These are phyloP conservation scores for Arachis monticola DNA, from an alignment of 331 rosid genomes.

Conservation along the genomic window DNA sequence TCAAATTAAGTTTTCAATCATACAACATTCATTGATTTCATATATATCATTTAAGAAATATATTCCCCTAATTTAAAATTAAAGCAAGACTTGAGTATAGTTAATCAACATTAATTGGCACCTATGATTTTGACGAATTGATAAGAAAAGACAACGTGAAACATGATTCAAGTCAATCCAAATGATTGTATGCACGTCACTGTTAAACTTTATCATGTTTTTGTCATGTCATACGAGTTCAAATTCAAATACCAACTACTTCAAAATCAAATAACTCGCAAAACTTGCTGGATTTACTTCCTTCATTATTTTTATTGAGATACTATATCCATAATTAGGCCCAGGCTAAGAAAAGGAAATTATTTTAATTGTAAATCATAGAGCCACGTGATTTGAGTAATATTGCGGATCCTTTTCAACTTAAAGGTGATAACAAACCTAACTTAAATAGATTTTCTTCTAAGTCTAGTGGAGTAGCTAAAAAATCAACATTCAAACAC, in stretches of 20 bases:
- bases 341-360: background rate
- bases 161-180: background rate
- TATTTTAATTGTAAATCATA: background rate
- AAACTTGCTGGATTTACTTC: background rate
- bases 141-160: background rate
- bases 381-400: conserved; percentile 1
- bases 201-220: background rate
- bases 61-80: no score
- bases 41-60: no score
- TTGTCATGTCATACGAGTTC: background rate
- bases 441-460: conserved; percentile 14
- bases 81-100: background rate
- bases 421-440: conserved; percentile 28
- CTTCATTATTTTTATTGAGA: background rate
- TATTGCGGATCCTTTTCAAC: conserved; percentile 14
- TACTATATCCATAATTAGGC: no score
- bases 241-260: conserved; percentile 20
- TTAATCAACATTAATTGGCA: background rate
- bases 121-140: conserved; percentile 15
- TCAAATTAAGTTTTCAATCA: no score
- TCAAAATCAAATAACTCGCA: background rate
- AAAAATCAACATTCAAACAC: conserved; percentile 8
- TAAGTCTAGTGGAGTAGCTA: background rate
- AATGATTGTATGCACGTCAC: conserved; percentile 23
- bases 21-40: background rate